These are phyloP conservation scores for Lepidium africanum DNA, from an alignment of 345 rosid species.

Conservation along the genomic window DNA sequence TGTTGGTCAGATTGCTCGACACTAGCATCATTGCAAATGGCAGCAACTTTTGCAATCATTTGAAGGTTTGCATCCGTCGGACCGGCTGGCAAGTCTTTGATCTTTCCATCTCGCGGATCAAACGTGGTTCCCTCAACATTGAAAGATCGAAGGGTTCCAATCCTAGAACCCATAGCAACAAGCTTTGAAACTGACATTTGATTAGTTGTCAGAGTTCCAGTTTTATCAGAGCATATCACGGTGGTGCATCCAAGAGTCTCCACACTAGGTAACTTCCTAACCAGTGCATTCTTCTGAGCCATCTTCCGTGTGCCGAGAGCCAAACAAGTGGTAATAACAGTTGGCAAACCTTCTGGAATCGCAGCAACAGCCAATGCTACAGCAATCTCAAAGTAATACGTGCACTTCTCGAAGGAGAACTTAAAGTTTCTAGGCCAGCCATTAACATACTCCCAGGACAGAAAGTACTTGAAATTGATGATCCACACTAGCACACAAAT, in stretches of 20 bases:
- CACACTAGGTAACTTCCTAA: constrained; percentile 86
- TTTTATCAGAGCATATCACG: constrained; percentile 88
- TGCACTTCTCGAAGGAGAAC: constrained; percentile 95
- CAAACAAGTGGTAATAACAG: constrained; percentile 91
- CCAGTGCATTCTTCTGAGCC: constrained; percentile 97
- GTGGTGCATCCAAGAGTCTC: constrained; percentile 97
- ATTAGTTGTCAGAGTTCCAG: constrained; percentile 90
- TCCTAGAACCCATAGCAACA: constrained; percentile 74
- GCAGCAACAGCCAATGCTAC: constrained; percentile 98
- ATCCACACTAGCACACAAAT: constrained; percentile 88
- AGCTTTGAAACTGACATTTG: constrained; percentile 86
- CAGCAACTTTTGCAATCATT: constrained; percentile 81
- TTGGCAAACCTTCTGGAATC: constrained; percentile 94
- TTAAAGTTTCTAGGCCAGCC: constrained; percentile 86
- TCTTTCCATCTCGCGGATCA: constrained; percentile 74
- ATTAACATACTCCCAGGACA: constrained; percentile 85
- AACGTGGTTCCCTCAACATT: constrained; percentile 80
- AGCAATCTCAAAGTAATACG: constrained; percentile 95
- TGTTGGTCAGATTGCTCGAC: constrained; percentile 62
- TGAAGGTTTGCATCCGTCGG: constrained; percentile 81
- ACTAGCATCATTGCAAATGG: constrained; percentile 81
- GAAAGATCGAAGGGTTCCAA: constrained; percentile 60
- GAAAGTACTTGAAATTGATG: constrained; percentile 85
- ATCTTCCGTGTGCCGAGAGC: constrained; percentile 94
- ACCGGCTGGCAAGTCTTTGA: constrained; percentile 61